Base-by-base conservation (phyloP, 805 yeast species). In the Zygotorulaspora danielsina region DNA sequence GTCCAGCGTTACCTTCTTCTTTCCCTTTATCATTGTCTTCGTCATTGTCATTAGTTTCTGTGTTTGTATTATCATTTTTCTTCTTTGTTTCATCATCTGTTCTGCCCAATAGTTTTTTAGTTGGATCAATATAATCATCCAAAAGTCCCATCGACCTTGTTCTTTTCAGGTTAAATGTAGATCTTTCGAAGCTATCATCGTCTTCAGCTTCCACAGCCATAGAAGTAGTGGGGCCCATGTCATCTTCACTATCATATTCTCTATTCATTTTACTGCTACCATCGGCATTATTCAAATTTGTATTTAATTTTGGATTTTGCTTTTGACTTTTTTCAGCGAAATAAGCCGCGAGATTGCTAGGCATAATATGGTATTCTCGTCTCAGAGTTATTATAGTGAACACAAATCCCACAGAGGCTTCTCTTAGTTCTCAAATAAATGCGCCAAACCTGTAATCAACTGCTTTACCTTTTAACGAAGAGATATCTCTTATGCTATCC, bases 111-210 rank as follows among this genome's bases (percentile, higher is more conserved):
- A 61, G 50, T 39, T 66, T 65, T 42, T 58, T 61, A 3, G 71
- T 64, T 27, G 77, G 74, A 19, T 68, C 78, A 27, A 78, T 75
- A 54, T 73, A 81, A 46, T 80, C 85, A 54, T 83, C 94, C 49
- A 86, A 66, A 10, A 84, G 61, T 1, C 96, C 95, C 71, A 86
- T 69, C 6, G 93, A 82, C 53, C 93, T 72, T 22, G 95, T 86
- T 56, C 95, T 67, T 53, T 85, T 86, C 53, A 86, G 66, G 52
- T 78, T 79, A 59, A 82, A 86, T 3, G 90, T 74, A 5, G 85
- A 74, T 41, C 72, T 75, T 38, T 77, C 71, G 54, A 86, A 85
- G 52, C 82, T 83, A 35, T 74, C 78, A 43, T 79, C 85, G 58
- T 79, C 79, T 32, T 74, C 70, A 4, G 90, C 88, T 45, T 81